Percentiles rank a stretch among this genome's conserved stretches.
These are phyloP conservation scores for Penicillium sclerotiorum DNA, from an alignment of 2,329 filamentous ascomycete species.

Conservation along the genomic window DNA sequence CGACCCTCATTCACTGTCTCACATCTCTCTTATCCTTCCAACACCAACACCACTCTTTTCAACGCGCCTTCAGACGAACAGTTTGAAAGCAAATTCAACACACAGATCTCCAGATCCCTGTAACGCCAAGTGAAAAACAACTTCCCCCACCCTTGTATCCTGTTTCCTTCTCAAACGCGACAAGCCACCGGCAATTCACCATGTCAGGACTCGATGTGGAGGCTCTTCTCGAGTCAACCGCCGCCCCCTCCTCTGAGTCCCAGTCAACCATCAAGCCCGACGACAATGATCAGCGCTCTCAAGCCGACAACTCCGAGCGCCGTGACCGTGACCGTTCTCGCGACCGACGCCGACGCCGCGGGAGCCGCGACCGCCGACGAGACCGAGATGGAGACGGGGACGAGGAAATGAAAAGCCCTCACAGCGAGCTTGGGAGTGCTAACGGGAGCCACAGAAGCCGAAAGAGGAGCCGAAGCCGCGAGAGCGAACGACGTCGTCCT, in stretches of 20 bases:
- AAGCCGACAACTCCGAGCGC: conserved; percentile 58
- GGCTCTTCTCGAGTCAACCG: conserved; percentile 84
- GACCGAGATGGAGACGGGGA: conserved; percentile 59
- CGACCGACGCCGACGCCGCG: conserved; percentile 60
- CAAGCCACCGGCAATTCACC: conserved; percentile 31
- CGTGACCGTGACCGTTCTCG: conserved; percentile 61
- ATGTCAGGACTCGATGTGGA: conserved; percentile 82
- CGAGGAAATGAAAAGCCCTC: conserved; percentile 65
- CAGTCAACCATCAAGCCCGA: conserved; percentile 46
- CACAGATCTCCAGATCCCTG: too few species aligned
- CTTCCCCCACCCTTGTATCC: too few species aligned
- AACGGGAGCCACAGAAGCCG: conserved; percentile 74
- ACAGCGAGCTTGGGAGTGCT: conserved; percentile 73
- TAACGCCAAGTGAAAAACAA: conserved; percentile 42
- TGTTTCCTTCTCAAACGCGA: conserved; percentile 19
- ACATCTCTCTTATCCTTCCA: too few species aligned
- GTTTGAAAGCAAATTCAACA: conserved; percentile 37
- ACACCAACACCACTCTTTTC: too few species aligned
- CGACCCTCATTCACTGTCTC: too few species aligned
- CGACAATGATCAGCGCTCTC: conserved; percentile 61
- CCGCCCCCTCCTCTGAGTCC: conserved; percentile 61
- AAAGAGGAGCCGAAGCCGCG: conserved; percentile 76
- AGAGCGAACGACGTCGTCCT: conserved; percentile 73
- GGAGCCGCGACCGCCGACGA: conserved; percentile 57
- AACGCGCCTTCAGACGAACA: conserved; percentile 27